Percentiles rank a stretch among this genome's conserved stretches.
These are phyloP conservation scores for Talaromyces sp. DNA, from an alignment of 2,329 filamentous ascomycete genomes.

Conservation along the genomic window DNA sequence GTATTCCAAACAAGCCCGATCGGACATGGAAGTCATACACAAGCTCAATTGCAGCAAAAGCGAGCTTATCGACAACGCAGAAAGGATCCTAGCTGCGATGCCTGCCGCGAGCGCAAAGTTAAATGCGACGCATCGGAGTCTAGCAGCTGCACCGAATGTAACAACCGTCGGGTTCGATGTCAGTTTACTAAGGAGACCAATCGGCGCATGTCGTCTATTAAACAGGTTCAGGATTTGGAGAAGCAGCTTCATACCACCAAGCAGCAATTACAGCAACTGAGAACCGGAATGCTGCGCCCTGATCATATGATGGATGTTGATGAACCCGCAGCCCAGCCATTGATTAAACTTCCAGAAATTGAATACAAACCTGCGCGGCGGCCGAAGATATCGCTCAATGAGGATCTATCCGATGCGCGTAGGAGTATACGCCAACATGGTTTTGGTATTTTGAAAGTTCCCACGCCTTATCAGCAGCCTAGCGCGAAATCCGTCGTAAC, in stretches of 20 bases:
- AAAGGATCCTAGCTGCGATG: conserved; percentile 97
- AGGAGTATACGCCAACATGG: conserved; percentile 73
- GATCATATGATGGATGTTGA: conserved; percentile 51
- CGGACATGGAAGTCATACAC: conserved; percentile 58
- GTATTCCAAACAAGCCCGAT: conserved; percentile 44
- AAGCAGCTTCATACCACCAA: conserved; percentile 81
- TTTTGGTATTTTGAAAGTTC: conserved; percentile 77
- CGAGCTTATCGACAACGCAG: conserved; percentile 90
- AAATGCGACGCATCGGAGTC: conserved; percentile 97
- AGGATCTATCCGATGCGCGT: conserved; percentile 72
- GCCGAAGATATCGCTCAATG: conserved; percentile 62
- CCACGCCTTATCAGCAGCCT: conserved; percentile 66
- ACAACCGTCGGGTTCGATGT: conserved; percentile 93
- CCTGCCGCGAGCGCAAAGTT: conserved; percentile 81
- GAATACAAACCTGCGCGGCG: conserved; percentile 67
- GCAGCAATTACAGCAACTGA: conserved; percentile 76
- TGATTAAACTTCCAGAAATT: conserved; percentile 65
- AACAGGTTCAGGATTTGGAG: conserved; percentile 96
- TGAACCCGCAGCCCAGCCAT: conserved; percentile 44
- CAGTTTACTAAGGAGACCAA: conserved; percentile 99
- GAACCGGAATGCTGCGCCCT: conserved; percentile 61
- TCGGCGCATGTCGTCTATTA: conserved; percentile 97
- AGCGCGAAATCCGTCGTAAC: conserved; percentile 55
- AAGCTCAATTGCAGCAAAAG: conserved; percentile 73
- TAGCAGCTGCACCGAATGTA: conserved; percentile 94